These are phyloP conservation scores for Colletotrichum sojae DNA, from an alignment of 2,329 filamentous ascomycete species.

Conservation along the genomic window DNA sequence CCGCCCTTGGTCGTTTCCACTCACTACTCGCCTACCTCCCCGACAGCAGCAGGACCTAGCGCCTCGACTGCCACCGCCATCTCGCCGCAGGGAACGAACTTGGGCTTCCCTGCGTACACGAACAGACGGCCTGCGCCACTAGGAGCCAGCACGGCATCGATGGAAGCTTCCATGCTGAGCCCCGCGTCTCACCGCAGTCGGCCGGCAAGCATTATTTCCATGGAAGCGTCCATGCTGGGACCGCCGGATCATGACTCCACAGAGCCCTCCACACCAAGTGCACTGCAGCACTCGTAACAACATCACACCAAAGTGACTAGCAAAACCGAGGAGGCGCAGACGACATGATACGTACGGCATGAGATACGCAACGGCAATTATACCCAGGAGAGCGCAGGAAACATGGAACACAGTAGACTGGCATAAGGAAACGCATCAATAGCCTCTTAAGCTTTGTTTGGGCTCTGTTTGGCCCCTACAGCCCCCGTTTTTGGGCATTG, in stretches of 20 bases:
- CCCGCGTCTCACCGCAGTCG: constrained; percentile 32
- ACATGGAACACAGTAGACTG: constrained; percentile 30
- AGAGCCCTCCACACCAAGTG: constrained; percentile 28
- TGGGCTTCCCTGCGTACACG: constrained; percentile 36
- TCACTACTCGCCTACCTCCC: constrained; percentile 30
- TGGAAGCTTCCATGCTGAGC: constrained; percentile 39
- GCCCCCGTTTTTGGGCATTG: constrained; percentile 19
- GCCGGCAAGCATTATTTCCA: constrained; percentile 35
- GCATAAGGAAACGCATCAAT: constrained; percentile 18
- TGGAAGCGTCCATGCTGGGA: constrained; percentile 39
- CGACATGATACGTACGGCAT: constrained; percentile 33
- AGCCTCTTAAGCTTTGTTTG: constrained; percentile 17
- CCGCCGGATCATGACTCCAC: constrained; percentile 14
- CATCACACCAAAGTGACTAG: neutral
- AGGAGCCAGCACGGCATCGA: constrained; percentile 41
- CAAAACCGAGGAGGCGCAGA: neutral
- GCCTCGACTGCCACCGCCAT: constrained; percentile 33
- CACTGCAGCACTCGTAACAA: constrained; percentile 26
- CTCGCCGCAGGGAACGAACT: constrained; percentile 38
- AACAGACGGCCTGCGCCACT: constrained; percentile 32
- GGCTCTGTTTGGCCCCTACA: constrained; percentile 20
- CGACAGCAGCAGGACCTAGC: constrained; percentile 10
- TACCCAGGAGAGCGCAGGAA: constrained; percentile 40
- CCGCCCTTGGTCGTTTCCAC: constrained; percentile 34
- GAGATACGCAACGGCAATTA: constrained; percentile 39